Percentiles rank a stretch among this genome's conserved stretches.
phyloP scores from a whole-genome alignment of 2,329 filamentous ascomycete species.

The Pyrenochaeta sp. region DNA sequence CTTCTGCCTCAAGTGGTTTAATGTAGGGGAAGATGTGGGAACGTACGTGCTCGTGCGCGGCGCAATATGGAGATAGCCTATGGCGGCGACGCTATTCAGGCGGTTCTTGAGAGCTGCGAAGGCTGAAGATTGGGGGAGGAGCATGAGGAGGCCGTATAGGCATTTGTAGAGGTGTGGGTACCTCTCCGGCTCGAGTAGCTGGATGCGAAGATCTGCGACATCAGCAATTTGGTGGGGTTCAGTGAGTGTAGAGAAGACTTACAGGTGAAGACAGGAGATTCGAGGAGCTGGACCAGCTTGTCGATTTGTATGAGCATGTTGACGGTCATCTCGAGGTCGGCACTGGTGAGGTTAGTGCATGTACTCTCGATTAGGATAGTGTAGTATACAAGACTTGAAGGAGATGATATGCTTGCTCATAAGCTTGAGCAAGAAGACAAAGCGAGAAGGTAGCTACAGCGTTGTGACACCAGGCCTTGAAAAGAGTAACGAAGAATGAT shows the following conservation, averaged over 20 bases:
- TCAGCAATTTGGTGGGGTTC: neutral
- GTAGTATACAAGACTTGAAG: slow-evolving; percentile 85
- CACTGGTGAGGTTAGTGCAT: slow-evolving; percentile 63
- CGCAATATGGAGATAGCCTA: slow-evolving; percentile 89
- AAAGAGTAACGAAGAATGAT: slow-evolving; percentile 91
- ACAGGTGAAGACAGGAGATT: slow-evolving; percentile 98
- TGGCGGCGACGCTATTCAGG: slow-evolving; percentile 95
- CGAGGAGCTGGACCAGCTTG: slow-evolving; percentile 94
- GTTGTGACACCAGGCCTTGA: slow-evolving; percentile 98
- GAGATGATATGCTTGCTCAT: slow-evolving; percentile 96
- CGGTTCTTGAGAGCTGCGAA: slow-evolving; percentile 97
- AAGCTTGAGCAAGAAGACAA: slow-evolving; percentile 93
- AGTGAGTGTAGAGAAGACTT: slow-evolving; percentile 48
- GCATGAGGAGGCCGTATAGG: slow-evolving; percentile 95
- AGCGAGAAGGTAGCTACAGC: slow-evolving; percentile 97
- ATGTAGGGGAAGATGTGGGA: slow-evolving; percentile 45
- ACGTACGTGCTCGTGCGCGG: slow-evolving; percentile 79
- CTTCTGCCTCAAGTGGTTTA: slow-evolving; percentile 53
- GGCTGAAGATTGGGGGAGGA: slow-evolving; percentile 95
- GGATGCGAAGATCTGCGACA: slow-evolving; percentile 81
- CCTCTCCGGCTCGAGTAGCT: slow-evolving; percentile 93
- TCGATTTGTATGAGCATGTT: slow-evolving; percentile 99
- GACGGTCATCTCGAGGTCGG: slow-evolving; percentile 97
- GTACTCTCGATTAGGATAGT: neutral
- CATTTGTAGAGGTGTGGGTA: slow-evolving; percentile 97